Conservation (phyloP, 1,284 basidiomycete species). For the Austroboletus niveus region DNA sequence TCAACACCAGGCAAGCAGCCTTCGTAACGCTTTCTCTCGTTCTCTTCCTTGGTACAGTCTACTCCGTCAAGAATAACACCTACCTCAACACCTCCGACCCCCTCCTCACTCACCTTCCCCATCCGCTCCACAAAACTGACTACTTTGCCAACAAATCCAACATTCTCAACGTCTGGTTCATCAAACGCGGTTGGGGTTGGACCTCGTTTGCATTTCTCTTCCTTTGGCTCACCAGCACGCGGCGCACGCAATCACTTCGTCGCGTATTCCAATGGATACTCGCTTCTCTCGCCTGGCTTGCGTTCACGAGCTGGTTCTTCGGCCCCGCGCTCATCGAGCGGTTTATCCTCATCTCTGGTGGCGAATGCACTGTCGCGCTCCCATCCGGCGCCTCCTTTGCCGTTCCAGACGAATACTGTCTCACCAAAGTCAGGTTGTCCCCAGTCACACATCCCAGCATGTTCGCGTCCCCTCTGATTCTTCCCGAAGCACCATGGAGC, state of each 20-base stretch:
- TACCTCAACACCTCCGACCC: conserved; percentile 74
- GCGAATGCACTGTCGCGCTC: conserved; percentile 71
- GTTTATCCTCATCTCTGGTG: conserved; percentile 74
- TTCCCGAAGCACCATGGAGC: conserved; percentile 44
- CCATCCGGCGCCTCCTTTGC: conserved; percentile 53
- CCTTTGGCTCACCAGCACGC: conserved; percentile 54
- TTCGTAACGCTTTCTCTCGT: conserved; percentile 36
- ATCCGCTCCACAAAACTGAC: conserved; percentile 61
- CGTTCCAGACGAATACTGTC: conserved; percentile 64
- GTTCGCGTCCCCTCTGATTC: conserved; percentile 47
- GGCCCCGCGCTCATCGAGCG: conserved; percentile 83
- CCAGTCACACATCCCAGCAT: conserved; percentile 62
- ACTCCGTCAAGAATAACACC: conserved; percentile 51
- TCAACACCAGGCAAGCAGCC: conserved; percentile 24
- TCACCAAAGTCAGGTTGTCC: conserved; percentile 48
- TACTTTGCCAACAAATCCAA: conserved; percentile 86
- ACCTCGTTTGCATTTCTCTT: conserved; percentile 69
- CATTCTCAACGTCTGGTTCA: conserved; percentile 80
- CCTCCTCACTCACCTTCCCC: conserved; percentile 61
- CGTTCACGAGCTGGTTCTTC: conserved; percentile 90
- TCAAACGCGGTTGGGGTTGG: conserved; percentile 93
- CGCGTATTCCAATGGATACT: conserved; percentile 56
- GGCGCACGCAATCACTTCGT: conserved; percentile 42
- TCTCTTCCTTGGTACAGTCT: conserved; percentile 50
- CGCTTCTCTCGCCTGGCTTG: conserved; percentile 69